Evolutionary conservation across 2,329 filamentous ascomycete genomes (phyloP).

Genomic region (Lasiodiplodia theobromae): DNA sequence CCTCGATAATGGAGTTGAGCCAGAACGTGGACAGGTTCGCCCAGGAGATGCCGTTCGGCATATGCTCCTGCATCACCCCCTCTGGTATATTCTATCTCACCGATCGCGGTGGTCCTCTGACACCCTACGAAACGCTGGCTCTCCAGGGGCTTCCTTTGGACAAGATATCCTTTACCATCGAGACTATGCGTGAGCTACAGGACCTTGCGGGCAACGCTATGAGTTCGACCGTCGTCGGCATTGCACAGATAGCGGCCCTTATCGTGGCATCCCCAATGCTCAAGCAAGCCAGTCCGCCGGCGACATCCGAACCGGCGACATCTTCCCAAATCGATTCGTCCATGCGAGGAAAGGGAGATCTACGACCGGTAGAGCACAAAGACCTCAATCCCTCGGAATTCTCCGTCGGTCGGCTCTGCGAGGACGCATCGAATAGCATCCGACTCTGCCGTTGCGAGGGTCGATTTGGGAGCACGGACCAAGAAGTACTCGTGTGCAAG

Average conservation of each 20-base stretch:
- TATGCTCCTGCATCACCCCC: constrained; percentile 73
- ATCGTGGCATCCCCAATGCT: constrained; percentile 44
- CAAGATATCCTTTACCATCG: constrained; percentile 68
- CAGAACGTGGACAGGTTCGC: constrained; percentile 74
- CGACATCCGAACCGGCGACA: background rate
- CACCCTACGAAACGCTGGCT: constrained; percentile 67
- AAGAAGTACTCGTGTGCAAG: constrained; percentile 55
- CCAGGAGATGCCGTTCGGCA: constrained; percentile 59
- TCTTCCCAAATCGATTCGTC: background rate
- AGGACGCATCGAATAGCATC: constrained; percentile 47
- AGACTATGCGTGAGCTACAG: constrained; percentile 65
- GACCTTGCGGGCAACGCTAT: constrained; percentile 83
- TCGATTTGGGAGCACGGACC: constrained; percentile 46
- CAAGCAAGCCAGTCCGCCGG: background rate
- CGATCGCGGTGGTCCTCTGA: constrained; percentile 65
- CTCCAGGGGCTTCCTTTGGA: constrained; percentile 74
- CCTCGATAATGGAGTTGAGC: constrained; percentile 67
- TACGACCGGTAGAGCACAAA: background rate
- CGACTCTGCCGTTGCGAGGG: constrained; percentile 67
- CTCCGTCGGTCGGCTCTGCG: constrained; percentile 1
- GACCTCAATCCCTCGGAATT: background rate
- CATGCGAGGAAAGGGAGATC: background rate
- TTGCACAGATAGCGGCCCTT: constrained; percentile 66
- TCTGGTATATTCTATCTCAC: constrained; percentile 67
- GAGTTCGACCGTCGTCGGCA: constrained; percentile 74